phyloP scores from a whole-genome alignment of 495 filamentous ascomycete species.

The Hypoxylon fuscum region DNA sequence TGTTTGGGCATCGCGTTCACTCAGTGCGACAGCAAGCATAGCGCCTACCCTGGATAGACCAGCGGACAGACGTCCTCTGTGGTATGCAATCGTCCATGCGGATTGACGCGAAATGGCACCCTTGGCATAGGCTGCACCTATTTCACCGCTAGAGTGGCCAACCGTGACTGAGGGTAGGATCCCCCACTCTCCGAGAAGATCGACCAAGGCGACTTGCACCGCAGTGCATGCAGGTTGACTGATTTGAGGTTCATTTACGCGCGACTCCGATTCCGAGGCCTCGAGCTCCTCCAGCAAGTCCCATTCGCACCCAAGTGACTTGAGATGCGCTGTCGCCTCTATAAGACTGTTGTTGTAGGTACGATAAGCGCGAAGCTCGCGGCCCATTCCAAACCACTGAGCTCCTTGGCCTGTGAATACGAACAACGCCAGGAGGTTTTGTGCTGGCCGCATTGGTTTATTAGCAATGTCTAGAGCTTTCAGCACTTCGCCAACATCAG shows the following conservation, averaged over 20 bases:
- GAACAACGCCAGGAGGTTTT: conserved; percentile 30
- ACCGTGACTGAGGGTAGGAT: conserved; percentile 57
- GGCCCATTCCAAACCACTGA: conserved; percentile 61
- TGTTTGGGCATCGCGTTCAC: conserved; percentile 32
- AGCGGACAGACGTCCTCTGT: conserved; percentile 45
- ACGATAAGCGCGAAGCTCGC: conserved; percentile 47
- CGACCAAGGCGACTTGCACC: conserved; percentile 63
- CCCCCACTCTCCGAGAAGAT: conserved; percentile 59
- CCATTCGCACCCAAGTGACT: conserved; percentile 36
- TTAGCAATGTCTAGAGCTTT: conserved; percentile 28
- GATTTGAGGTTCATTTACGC: conserved; percentile 43
- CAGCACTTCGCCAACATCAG: conserved; percentile 23
- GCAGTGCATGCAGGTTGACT: conserved; percentile 55
- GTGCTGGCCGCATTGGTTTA: conserved; percentile 33
- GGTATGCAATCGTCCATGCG: conserved; percentile 60
- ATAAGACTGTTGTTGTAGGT: conserved; percentile 39
- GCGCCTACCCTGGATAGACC: conserved; percentile 40
- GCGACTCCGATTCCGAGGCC: conserved; percentile 29
- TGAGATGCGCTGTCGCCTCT: conserved; percentile 37
- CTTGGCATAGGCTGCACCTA: conserved; percentile 58
- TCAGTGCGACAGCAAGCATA: conserved; percentile 56
- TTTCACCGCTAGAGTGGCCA: conserved; percentile 71
- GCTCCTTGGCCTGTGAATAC: conserved; percentile 49
- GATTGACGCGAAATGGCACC: conserved; percentile 54
- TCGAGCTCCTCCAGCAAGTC: conserved; percentile 39